A percentile compares a stretch with the other conserved stretches of the same genome.
Conservation (phyloP, 2,329 filamentous ascomycete species). For the Calonectria fujianensis region DNA sequence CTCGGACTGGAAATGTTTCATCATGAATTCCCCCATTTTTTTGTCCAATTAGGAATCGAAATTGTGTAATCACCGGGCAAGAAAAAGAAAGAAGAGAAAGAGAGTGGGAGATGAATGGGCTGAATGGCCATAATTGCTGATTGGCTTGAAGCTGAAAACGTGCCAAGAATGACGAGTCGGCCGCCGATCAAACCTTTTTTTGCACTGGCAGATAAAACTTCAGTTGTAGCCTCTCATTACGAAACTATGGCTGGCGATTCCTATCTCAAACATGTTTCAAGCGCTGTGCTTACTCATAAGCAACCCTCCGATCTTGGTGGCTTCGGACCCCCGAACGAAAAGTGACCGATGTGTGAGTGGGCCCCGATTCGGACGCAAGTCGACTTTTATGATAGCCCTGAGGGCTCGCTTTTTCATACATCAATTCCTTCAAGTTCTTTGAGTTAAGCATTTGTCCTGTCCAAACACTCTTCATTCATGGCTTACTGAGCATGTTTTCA, state of each 20-base stretch:
- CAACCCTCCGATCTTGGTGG: background rate
- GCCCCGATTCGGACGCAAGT: background rate
- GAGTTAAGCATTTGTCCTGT: background rate
- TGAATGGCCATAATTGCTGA: background rate
- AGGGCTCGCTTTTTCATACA: background rate
- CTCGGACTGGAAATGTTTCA: background rate
- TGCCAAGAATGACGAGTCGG: background rate
- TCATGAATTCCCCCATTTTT: background rate
- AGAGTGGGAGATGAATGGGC: background rate
- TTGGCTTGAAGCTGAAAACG: background rate
- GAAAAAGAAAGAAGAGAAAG: background rate
- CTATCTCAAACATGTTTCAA: slow-evolving; percentile 41
- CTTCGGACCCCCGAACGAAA: slow-evolving; percentile 4
- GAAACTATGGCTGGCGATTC: slow-evolving; percentile 70
- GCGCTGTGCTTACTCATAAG: background rate
- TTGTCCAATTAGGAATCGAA: background rate
- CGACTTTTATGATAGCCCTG: background rate
- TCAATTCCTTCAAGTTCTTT: background rate
- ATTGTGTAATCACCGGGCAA: too few relatives aligned
- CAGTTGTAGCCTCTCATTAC: slow-evolving; percentile 57
- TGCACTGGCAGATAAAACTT: background rate
- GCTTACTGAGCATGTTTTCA: background rate
- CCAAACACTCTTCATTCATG: background rate
- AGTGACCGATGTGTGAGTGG: slow-evolving; percentile 6
- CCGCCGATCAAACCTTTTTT: background rate